A percentile compares a stretch with the other conserved stretches of the same genome.
Evolutionary conservation across 805 yeast genomes (phyloP).

Genomic region (Clavispora carvajalis): DNA sequence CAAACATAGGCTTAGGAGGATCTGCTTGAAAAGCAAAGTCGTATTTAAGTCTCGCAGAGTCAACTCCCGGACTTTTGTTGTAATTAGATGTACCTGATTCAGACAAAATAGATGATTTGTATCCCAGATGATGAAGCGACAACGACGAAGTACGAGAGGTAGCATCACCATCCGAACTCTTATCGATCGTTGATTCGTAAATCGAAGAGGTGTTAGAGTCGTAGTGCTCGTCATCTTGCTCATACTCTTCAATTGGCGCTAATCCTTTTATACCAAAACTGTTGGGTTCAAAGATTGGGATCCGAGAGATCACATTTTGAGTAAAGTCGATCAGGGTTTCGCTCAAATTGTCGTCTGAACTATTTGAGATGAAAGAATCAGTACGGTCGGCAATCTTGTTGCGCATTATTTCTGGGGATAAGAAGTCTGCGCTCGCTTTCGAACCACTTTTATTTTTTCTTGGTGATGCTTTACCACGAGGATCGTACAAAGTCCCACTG

Average conservation of each 20-base stretch:
- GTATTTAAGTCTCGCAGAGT: not conserved
- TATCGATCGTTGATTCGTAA: conserved; percentile 21
- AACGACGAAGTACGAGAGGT: conserved; percentile 30
- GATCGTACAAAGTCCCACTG: conserved; percentile 7
- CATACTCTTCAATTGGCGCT: conserved; percentile 35
- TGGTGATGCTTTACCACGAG: conserved; percentile 14
- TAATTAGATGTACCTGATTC: conserved; percentile 13
- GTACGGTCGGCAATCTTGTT: not conserved
- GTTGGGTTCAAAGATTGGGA: conserved; percentile 18
- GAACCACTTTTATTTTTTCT: conserved; percentile 14
- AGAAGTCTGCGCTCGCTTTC: conserved; percentile 4
- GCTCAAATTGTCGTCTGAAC: not conserved
- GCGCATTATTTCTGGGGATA: not conserved
- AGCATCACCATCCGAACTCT: conserved; percentile 14
- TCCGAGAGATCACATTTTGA: conserved; percentile 3
- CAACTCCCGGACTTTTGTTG: not conserved
- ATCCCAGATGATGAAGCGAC: conserved; percentile 36
- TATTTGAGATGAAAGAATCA: not conserved
- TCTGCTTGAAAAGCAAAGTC: not conserved
- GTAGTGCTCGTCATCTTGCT: conserved; percentile 22
- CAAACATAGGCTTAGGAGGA: not conserved
- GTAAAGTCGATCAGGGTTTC: conserved; percentile 12
- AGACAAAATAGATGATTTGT: conserved; percentile 32
- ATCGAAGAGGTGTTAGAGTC: conserved; percentile 20
- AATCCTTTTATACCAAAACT: conserved; percentile 26